A percentile compares a stretch with the other conserved stretches of the same genome.
These are phyloP conservation scores for Panicum hallii DNA, from an alignment of 202 grass and related monocot species.

Conservation along the genomic window DNA sequence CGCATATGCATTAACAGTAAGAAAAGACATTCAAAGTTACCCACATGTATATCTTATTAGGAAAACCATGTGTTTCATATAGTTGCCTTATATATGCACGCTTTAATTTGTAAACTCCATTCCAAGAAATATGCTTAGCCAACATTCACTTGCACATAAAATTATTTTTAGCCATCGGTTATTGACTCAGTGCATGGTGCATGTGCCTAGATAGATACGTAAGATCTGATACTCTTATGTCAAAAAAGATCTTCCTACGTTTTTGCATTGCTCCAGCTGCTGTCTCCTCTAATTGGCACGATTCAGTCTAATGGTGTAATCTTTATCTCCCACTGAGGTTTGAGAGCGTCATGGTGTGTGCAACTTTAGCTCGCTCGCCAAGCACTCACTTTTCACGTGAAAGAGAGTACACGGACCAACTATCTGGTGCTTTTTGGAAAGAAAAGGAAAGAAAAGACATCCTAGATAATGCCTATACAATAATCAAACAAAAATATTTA, in stretches of 20 bases:
- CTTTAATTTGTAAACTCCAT: neutral
- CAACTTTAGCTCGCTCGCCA: neutral
- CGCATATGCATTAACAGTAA: neutral
- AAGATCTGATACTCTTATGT: neutral
- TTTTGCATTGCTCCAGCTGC: neutral
- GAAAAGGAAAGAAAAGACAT: neutral
- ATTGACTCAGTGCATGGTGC: neutral
- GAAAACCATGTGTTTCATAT: neutral
- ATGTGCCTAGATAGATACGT: neutral
- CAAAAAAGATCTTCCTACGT: neutral
- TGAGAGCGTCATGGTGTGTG: neutral
- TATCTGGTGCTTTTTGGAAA: neutral
- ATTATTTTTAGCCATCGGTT: neutral
- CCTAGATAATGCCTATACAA: neutral
- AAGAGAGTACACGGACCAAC: neutral
- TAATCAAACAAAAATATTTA: neutral
- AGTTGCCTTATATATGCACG: neutral
- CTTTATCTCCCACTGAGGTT: neutral
- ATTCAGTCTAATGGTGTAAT: neutral
- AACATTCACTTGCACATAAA: neutral
- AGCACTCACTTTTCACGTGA: constrained; percentile 17
- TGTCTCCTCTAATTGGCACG: neutral
- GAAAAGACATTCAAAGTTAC: neutral
- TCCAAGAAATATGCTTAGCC: neutral
- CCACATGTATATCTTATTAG: neutral